These are phyloP conservation scores for Pichia sp. DNA, from an alignment of 1,139 yeast genomes.

Conservation along the genomic window DNA sequence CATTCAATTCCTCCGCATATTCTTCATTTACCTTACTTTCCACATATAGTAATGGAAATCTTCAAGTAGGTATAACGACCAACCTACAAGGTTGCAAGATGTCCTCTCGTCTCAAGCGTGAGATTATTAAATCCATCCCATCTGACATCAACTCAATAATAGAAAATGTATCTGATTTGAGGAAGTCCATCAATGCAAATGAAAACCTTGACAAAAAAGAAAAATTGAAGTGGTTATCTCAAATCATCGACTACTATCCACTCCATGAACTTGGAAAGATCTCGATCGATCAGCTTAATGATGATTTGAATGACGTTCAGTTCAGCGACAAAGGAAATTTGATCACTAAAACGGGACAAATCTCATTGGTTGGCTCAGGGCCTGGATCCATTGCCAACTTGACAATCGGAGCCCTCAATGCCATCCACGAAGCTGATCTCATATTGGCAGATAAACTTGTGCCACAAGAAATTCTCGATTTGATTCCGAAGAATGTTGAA, in stretches of 20 bases:
- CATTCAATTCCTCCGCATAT: conserved; percentile 62
- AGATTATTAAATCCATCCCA: conserved; percentile 61
- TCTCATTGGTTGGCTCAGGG: conserved; percentile 86
- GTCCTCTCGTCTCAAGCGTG: conserved; percentile 75
- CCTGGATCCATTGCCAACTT: conserved; percentile 84
- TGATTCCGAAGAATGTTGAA: conserved; percentile 69
- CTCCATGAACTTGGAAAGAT: conserved; percentile 52
- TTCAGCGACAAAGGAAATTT: not conserved
- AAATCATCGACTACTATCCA: conserved; percentile 89
- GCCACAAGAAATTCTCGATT: conserved; percentile 76
- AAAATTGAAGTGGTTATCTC: conserved; percentile 80
- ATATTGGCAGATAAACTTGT: conserved; percentile 88
- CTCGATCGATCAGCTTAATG: conserved; percentile 49
- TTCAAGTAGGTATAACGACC: conserved; percentile 81
- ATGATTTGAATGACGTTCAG: conserved; percentile 4
- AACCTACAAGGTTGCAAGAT: conserved; percentile 86
- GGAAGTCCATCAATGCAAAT: conserved; percentile 52
- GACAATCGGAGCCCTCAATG: conserved; percentile 79
- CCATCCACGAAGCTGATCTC: conserved; percentile 75
- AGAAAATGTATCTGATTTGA: conserved; percentile 57
- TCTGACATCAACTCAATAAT: conserved; percentile 63
- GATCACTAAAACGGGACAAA: conserved; percentile 37
- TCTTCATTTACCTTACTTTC: conserved; percentile 78
- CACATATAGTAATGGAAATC: conserved; percentile 60
- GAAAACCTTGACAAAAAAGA: conserved; percentile 51